These are phyloP conservation scores for Leptomonas seymouri DNA, from an alignment of 208 protist genomes.

Conservation along the genomic window DNA sequence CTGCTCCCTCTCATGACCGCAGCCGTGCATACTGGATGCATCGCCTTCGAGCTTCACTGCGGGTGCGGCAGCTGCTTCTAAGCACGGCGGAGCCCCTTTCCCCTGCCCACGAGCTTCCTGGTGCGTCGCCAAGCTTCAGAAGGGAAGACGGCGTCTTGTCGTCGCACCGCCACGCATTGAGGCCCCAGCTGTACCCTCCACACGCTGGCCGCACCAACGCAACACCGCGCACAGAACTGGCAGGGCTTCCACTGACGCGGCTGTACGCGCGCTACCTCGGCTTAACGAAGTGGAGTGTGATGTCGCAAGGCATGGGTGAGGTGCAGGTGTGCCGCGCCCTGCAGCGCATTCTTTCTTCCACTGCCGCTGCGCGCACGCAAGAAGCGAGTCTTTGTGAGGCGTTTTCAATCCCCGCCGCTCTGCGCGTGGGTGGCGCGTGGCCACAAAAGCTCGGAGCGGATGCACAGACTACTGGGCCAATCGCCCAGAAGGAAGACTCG, in stretches of 20 bases:
- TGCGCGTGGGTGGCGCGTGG: slow-evolving; percentile 10
- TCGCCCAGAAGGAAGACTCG: not conserved
- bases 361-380: not conserved
- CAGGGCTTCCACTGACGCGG: slow-evolving; percentile 33
- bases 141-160: too few relatives aligned
- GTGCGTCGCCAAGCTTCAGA: not conserved
- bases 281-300: slow-evolving; percentile 48
- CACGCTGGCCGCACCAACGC: not conserved
- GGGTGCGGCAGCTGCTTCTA: slow-evolving; percentile 20
- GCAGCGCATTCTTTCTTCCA: slow-evolving; percentile 4
- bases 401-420: slow-evolving; percentile 17
- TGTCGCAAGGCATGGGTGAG: slow-evolving; percentile 66
- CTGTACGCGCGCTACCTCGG: slow-evolving; percentile 44
- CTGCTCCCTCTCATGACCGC: too few relatives aligned
- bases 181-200: not conserved
- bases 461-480: not conserved
- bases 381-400: slow-evolving; percentile 1
- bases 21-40: not conserved
- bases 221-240: slow-evolving; percentile 2
- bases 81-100: slow-evolving; percentile 15
- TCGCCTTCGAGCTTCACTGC: slow-evolving; percentile 8
- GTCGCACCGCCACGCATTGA: too few relatives aligned
- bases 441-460: not conserved
- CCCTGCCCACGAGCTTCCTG: not conserved
- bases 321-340: slow-evolving; percentile 49